phyloP scores from a whole-genome alignment of 1,284 basidiomycete species.

The Acaromyces ingoldii region DNA sequence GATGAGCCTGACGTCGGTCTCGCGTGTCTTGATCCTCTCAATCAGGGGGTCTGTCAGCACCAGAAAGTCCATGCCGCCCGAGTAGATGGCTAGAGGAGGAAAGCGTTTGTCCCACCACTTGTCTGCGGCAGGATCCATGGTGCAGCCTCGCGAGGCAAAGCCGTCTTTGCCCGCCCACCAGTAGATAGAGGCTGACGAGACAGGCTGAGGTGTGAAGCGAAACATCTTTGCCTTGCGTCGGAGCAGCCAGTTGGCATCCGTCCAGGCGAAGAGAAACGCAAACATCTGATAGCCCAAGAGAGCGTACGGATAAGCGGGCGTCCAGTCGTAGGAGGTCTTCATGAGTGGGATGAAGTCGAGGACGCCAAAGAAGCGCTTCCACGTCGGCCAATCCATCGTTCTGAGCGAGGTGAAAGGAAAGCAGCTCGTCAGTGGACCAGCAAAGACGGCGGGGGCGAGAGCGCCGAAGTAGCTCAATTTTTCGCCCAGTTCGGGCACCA shows the following conservation, averaged over 20 bases:
- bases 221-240: slow-evolving; percentile 62
- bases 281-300: slow-evolving; percentile 59
- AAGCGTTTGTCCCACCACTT: slow-evolving; percentile 60
- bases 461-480: slow-evolving; percentile 61
- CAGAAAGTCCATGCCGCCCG: slow-evolving; percentile 53
- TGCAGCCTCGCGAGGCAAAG: slow-evolving; percentile 60
- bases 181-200: slow-evolving; percentile 57
- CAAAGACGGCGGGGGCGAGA: slow-evolving; percentile 62
- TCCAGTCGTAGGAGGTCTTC: slow-evolving; percentile 60
- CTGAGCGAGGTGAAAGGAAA: slow-evolving; percentile 57
- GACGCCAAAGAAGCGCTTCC: slow-evolving; percentile 60
- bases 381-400: slow-evolving; percentile 56
- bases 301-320: slow-evolving; percentile 55
- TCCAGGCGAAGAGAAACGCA: slow-evolving; percentile 61
- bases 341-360: slow-evolving; percentile 64
- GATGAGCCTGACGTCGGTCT: slow-evolving; percentile 56
- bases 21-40: slow-evolving; percentile 33
- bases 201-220: slow-evolving; percentile 62
- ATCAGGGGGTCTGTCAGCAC: slow-evolving; percentile 43
- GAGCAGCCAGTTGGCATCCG: slow-evolving; percentile 61
- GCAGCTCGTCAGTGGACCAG: slow-evolving; percentile 60
- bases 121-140: slow-evolving; percentile 57
- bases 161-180: slow-evolving; percentile 63
- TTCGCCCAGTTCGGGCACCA: slow-evolving; percentile 59
- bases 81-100: slow-evolving; percentile 60